Evolutionary conservation across 345 rosid species (phyloP), one percentile per base, ranked within the genome.

Genomic region (Iberis pinnata): DNA sequence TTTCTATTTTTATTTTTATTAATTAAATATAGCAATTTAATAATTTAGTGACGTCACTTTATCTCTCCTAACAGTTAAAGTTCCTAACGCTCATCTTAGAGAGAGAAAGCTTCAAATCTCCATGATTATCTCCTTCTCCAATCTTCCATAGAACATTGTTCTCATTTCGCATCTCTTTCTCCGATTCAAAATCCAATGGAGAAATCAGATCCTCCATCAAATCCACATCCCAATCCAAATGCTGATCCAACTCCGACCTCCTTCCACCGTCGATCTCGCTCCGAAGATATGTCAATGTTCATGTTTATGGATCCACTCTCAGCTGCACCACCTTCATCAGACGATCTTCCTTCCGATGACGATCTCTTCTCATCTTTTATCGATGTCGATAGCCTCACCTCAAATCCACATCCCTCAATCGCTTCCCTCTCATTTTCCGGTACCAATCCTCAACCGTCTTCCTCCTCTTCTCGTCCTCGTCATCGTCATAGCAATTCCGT

Each of bases 401-500:
- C 60, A 2, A 35, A 65, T 50, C 64, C 70, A 0, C 64, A 69
- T 61, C 78, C 16, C 19, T 31, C 51, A 1, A n/a, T 20, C 25
- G 53, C 55, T 13, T 48, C 45, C 6, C 31, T 46, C 39, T 42
- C 58, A 12, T 25, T 8, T 4, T 35, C 59, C 35, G 46, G 22
- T 7, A 13, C 41, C 15, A 54, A 4, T 42, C 40, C 64, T 11
- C 38, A 53, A 1, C 18, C 73, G 1, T 32, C 46, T 0, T 62
- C 56, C 2, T 32, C 37, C 37, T 32, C 37, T 3, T 58, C 74
- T n/a, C 50, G 72, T 52, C 70, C 76, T 7, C 67, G 73, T 42
- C 92, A 75, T 43, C 78, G 83, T 31, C 76, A 80, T 42, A 79
- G 83, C 72, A 78, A 77, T 43, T 84, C 83, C 12, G 78, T 79